phyloP scores from a whole-genome alignment of 2,329 filamentous ascomycete species.

The Akanthomyces muscarius region DNA sequence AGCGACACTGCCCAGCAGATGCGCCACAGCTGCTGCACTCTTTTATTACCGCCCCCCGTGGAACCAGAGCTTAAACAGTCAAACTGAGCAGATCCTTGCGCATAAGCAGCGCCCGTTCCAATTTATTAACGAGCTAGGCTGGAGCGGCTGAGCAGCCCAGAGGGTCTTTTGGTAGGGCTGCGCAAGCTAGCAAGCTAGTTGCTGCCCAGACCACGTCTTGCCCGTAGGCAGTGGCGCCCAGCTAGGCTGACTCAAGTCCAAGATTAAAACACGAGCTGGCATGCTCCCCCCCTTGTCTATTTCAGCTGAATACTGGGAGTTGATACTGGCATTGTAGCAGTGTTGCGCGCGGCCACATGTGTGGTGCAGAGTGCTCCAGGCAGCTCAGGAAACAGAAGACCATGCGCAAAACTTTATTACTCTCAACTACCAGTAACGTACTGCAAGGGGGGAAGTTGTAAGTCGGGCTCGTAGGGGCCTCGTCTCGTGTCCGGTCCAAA shows the following conservation, averaged over 20 bases:
- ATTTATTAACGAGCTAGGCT: neutral
- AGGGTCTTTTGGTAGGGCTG: slow-evolving; percentile 8
- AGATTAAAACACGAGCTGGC: neutral
- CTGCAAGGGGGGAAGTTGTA: neutral
- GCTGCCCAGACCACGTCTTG: neutral
- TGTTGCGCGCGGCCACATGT: neutral
- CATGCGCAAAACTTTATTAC: neutral
- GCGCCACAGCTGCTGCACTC: neutral
- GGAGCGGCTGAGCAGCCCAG: slow-evolving; percentile 7
- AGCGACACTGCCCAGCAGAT: neutral
- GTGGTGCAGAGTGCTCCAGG: neutral
- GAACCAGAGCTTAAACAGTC: neutral
- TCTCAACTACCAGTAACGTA: too few species aligned
- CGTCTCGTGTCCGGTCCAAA: slow-evolving; percentile 2
- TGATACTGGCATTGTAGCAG: neutral
- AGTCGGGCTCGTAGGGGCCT: neutral
- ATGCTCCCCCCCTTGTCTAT: neutral
- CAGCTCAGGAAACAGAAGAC: neutral
- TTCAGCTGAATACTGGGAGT: neutral
- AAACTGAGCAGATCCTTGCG: neutral
- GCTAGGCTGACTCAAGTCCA: slow-evolving; percentile 5
- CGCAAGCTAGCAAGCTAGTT: neutral
- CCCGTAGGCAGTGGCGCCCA: neutral
- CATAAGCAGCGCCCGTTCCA: neutral
- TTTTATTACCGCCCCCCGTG: neutral